Conservation (phyloP, 768 basidiomycete species). For the Kwoniella sp. region DNA sequence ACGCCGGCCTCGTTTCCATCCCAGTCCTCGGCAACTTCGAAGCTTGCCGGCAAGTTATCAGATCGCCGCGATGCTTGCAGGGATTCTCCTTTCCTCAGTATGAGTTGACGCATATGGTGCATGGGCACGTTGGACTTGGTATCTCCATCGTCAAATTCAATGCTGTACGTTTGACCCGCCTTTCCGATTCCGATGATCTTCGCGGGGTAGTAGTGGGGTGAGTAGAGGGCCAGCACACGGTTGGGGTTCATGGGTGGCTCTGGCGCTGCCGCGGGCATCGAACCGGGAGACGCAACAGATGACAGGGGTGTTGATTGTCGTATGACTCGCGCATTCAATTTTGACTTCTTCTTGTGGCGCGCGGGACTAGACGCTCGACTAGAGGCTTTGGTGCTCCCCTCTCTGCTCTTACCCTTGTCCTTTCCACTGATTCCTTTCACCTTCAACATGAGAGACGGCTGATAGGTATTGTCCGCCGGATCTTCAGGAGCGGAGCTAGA, state of each 20-base stretch:
- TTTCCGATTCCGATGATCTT: constrained; percentile 11
- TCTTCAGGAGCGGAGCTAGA: constrained; percentile 26
- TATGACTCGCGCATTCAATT: neutral
- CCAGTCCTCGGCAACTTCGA: constrained; percentile 31
- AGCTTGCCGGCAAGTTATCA: constrained; percentile 2
- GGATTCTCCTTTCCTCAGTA: constrained; percentile 27
- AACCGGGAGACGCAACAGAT: neutral
- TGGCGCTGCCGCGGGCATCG: neutral
- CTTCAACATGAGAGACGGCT: constrained; percentile 6
- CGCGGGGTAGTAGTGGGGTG: constrained; percentile 3
- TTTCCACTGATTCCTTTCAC: neutral
- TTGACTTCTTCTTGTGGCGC: constrained; percentile 5
- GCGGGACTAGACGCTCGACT: constrained; percentile 4
- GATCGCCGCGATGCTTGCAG: constrained; percentile 11
- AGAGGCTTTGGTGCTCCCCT: neutral
- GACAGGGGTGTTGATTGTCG: constrained; percentile 10
- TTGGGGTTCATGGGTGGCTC: neutral
- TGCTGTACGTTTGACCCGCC: constrained; percentile 13
- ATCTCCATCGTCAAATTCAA: constrained; percentile 28
- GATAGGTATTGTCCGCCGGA: constrained; percentile 28
- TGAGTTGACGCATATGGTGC: constrained; percentile 20
- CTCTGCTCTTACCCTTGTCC: constrained; percentile 5
- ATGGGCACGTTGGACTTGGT: constrained; percentile 8
- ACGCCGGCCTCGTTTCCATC: constrained; percentile 14
- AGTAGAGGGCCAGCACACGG: constrained; percentile 4